Evolutionary conservation across 768 basidiomycete species (phyloP).

Genomic region (Amanita subjunquillea): DNA sequence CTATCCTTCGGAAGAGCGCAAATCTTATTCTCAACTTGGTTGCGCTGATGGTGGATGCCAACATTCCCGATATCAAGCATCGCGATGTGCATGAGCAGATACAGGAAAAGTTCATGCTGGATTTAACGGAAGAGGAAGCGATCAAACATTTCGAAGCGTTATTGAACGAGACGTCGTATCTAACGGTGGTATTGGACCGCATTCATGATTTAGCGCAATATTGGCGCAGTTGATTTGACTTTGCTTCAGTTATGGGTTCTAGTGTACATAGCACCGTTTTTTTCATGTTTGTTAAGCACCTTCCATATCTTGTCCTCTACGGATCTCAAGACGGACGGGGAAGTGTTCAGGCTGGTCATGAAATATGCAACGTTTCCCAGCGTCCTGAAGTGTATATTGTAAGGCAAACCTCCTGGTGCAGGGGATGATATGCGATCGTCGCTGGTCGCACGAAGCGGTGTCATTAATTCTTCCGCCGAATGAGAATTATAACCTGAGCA

Average conservation of each 20-base stretch:
- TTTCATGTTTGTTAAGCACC: constrained; percentile 9
- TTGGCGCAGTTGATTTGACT: constrained; percentile 55
- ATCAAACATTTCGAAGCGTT: constrained; percentile 94
- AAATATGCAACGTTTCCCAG: constrained; percentile 90
- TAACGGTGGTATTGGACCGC: constrained; percentile 86
- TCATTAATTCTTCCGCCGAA: constrained; percentile 54
- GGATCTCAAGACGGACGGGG: constrained; percentile 36
- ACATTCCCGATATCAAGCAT: constrained; percentile 95
- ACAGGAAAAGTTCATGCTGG: constrained; percentile 92
- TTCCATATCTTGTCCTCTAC: constrained; percentile 56
- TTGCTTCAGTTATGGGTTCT: not conserved
- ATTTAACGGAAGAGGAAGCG: constrained; percentile 92
- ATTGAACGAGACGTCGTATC: constrained; percentile 89
- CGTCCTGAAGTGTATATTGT: constrained; percentile 73
- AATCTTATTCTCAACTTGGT: constrained; percentile 96
- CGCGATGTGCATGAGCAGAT: constrained; percentile 83
- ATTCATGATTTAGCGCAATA: constrained; percentile 90
- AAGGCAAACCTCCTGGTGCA: constrained; percentile 35
- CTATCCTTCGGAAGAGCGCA: constrained; percentile 90
- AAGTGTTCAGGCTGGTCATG: constrained; percentile 81
- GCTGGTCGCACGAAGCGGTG: constrained; percentile 28
- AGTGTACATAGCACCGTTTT: not conserved
- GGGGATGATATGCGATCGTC: constrained; percentile 19
- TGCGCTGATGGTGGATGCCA: constrained; percentile 94
- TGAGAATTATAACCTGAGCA: constrained; percentile 45